Evolutionary conservation across 1,284 basidiomycete genomes (phyloP).

Genomic region (Ganoderma boninense): DNA sequence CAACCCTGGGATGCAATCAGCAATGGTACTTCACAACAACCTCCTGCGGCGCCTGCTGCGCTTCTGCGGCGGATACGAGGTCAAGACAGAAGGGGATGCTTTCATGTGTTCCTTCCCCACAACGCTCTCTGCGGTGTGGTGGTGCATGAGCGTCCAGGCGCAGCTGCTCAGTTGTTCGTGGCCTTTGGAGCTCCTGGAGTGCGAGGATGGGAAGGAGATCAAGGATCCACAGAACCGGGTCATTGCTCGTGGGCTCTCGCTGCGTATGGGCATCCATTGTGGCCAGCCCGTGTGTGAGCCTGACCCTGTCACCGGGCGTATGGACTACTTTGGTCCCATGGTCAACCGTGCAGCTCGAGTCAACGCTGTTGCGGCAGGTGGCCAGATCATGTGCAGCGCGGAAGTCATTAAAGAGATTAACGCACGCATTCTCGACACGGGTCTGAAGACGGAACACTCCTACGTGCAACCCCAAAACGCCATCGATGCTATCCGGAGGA

Average conservation of each 20-base stretch:
- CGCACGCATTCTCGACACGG: constrained; percentile 63
- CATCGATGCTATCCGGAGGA: constrained; percentile 76
- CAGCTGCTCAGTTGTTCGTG: constrained; percentile 89
- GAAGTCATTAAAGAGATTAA: constrained; percentile 91
- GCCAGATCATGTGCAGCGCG: constrained; percentile 93
- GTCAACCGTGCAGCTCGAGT: constrained; percentile 94
- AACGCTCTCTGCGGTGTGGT: constrained; percentile 88
- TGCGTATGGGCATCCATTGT: constrained; percentile 98
- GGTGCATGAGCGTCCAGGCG: constrained; percentile 91
- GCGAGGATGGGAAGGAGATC: constrained; percentile 89
- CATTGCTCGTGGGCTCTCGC: constrained; percentile 90
- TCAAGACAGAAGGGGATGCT: constrained; percentile 99
- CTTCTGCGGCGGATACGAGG: constrained; percentile 96
- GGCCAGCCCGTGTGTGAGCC: constrained; percentile 92
- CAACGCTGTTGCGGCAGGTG: constrained; percentile 86
- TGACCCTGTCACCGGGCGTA: constrained; percentile 93
- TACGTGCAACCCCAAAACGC: constrained; percentile 62
- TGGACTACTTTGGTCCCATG: constrained; percentile 98
- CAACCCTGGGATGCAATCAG: constrained; percentile 95
- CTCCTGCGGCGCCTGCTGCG: constrained; percentile 89
- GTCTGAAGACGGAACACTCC: constrained; percentile 64
- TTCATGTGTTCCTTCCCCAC: constrained; percentile 99
- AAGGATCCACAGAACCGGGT: constrained; percentile 75
- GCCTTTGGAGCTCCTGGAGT: constrained; percentile 95
- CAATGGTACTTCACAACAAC: constrained; percentile 92